Evolutionary conservation across 2,329 filamentous ascomycete genomes (phyloP).

Genomic region (Apiospora koreana): DNA sequence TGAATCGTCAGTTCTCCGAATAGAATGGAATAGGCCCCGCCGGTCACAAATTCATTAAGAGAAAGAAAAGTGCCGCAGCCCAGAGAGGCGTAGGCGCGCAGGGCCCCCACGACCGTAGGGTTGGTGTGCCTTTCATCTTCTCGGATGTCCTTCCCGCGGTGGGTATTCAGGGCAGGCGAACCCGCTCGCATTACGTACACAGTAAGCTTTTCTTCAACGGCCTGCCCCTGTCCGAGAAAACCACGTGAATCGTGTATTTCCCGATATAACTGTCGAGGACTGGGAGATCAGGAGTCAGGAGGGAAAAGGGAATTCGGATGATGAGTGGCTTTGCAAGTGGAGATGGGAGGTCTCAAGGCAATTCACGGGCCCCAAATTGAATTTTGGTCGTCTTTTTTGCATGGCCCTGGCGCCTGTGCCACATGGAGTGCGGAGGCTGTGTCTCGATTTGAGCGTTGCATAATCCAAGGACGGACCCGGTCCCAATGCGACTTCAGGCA

Average conservation of each 20-base stretch:
- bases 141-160: neutral
- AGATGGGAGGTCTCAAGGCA: no score
- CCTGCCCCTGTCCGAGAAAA: neutral
- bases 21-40: neutral
- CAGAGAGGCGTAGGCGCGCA: neutral
- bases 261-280: neutral
- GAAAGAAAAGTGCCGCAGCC: neutral
- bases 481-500: neutral
- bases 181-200: neutral
- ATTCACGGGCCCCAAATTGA: no score
- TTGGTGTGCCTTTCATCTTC: neutral
- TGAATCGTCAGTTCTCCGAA: neutral
- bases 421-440: conserved; percentile 8
- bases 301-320: neutral
- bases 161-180: neutral
- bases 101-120: neutral
- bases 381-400: no score
- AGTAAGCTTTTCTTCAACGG: conserved; percentile 4
- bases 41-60: neutral
- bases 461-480: conserved; percentile 7
- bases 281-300: neutral
- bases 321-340: neutral
- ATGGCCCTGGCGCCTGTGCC: neutral
- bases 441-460: conserved; percentile 6
- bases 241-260: conserved; percentile 1